These are phyloP conservation scores for Sporothrix schenckii DNA, from an alignment of 2,329 filamentous ascomycete species.

Conservation along the genomic window DNA sequence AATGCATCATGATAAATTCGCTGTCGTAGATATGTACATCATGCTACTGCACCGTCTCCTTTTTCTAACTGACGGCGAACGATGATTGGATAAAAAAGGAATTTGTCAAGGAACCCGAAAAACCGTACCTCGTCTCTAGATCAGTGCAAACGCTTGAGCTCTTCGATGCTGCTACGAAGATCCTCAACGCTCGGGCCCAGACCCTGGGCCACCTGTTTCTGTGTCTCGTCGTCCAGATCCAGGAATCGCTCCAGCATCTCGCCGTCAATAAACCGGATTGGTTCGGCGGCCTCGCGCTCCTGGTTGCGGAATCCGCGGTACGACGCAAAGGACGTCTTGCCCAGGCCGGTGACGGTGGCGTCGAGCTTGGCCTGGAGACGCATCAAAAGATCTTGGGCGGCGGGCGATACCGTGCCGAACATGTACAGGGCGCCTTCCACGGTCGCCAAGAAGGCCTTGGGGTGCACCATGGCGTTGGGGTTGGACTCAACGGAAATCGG, in stretches of 20 bases:
- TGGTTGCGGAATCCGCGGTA: conserved; percentile 83
- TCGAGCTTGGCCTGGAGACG: conserved; percentile 75
- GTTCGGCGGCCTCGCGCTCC: conserved; percentile 70
- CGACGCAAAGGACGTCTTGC: conserved; percentile 72
- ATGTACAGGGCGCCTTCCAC: conserved; percentile 92
- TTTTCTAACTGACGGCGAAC: not conserved
- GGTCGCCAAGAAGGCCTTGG: conserved; percentile 85
- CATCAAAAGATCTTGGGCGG: conserved; percentile 78
- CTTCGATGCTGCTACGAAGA: conserved; percentile 65
- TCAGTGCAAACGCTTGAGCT: conserved; percentile 62
- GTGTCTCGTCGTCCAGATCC: conserved; percentile 63
- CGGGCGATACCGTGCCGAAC: conserved; percentile 74
- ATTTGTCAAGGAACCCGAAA: not conserved
- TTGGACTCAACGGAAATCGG: conserved; percentile 69
- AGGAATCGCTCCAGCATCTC: conserved; percentile 87
- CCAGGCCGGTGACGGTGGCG: conserved; percentile 66
- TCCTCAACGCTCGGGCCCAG: conserved; percentile 64
- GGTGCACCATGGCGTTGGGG: conserved; percentile 69
- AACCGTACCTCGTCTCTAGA: too few relatives aligned
- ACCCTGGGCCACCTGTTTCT: conserved; percentile 57
- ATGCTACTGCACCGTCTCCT: not conserved
- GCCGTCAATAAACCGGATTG: conserved; percentile 87
- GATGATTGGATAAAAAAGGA: not conserved
- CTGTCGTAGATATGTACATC: not conserved
- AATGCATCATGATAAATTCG: conserved; percentile 13